Conservation (phyloP, 257 asterid species). For the Nyctanthes arbortristis region DNA sequence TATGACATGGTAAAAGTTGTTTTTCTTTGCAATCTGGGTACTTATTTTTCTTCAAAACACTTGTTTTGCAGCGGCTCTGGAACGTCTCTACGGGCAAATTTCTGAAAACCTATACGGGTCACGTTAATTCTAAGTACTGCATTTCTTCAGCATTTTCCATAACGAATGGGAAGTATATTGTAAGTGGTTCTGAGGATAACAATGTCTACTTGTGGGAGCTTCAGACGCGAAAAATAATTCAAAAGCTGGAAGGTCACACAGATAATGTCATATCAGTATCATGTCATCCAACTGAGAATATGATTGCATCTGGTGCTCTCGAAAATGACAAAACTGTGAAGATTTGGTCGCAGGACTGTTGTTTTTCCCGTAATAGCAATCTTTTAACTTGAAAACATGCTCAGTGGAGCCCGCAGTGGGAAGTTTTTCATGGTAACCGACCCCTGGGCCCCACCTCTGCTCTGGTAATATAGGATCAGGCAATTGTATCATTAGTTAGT, state of each 20-base stretch:
- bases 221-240: constrained; percentile 80
- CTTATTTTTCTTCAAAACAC: background rate
- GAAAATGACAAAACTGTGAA: constrained; percentile 76
- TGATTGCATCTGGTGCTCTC: constrained; percentile 85
- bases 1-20: background rate
- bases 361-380: background rate
- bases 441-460: too few relatives aligned
- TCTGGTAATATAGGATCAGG: background rate
- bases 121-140: constrained; percentile 78
- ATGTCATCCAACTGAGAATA: constrained; percentile 75
- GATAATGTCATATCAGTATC: constrained; percentile 78
- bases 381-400: background rate
- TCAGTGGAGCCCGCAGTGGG: background rate
- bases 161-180: constrained; percentile 88
- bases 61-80: constrained; percentile 85
- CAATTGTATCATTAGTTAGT: background rate
- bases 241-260: constrained; percentile 89
- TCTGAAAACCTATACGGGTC: constrained; percentile 87
- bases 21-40: background rate
- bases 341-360: constrained; percentile 70
- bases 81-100: constrained; percentile 77
- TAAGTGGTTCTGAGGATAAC: constrained; percentile 93
- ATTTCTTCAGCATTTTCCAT: constrained; percentile 75
- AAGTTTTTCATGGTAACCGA: background rate
- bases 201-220: constrained; percentile 86